A percentile compares a stretch with the other conserved stretches of the same genome.
Conservation (phyloP, 2,329 filamentous ascomycete genomes). For the Triangularia verruculosa region DNA sequence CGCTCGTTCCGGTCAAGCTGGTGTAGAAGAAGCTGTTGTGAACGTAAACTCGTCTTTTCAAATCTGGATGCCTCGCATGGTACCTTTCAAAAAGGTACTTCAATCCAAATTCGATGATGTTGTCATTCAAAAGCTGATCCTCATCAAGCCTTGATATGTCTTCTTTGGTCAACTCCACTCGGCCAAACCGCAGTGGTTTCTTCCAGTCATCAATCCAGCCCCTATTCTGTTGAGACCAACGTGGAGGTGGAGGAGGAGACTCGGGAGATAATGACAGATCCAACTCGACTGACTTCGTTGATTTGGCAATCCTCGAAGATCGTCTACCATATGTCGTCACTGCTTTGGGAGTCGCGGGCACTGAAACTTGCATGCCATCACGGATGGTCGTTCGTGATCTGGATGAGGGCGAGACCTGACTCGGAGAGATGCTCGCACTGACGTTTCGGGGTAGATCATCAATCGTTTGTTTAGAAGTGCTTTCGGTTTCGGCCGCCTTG, state of each 20-base stretch:
- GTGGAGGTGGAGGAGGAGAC: constrained; percentile 20
- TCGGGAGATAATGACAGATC: background rate
- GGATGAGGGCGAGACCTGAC: background rate
- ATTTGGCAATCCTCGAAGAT: background rate
- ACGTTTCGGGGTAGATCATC: background rate
- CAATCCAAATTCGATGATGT: constrained; percentile 84
- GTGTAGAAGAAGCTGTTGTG: constrained; percentile 94
- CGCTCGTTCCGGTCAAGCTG: constrained; percentile 59
- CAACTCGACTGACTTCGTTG: background rate
- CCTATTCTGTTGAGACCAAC: constrained; percentile 51
- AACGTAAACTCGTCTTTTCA: constrained; percentile 70
- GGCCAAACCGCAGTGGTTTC: constrained; percentile 61
- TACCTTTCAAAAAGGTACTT: constrained; percentile 65
- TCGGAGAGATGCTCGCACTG: background rate
- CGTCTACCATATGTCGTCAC: background rate
- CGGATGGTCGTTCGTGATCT: background rate
- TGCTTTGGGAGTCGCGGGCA: background rate
- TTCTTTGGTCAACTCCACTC: constrained; percentile 64
- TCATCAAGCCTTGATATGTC: constrained; percentile 78
- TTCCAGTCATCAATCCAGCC: constrained; percentile 54
- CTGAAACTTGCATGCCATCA: background rate
- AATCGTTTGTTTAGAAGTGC: background rate
- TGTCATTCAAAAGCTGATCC: constrained; percentile 87
- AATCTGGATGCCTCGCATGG: constrained; percentile 50
- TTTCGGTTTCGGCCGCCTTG: background rate